phyloP scores from a whole-genome alignment of 108 stramenopile genomes.

The Cafeteria roenbergensis region DNA sequence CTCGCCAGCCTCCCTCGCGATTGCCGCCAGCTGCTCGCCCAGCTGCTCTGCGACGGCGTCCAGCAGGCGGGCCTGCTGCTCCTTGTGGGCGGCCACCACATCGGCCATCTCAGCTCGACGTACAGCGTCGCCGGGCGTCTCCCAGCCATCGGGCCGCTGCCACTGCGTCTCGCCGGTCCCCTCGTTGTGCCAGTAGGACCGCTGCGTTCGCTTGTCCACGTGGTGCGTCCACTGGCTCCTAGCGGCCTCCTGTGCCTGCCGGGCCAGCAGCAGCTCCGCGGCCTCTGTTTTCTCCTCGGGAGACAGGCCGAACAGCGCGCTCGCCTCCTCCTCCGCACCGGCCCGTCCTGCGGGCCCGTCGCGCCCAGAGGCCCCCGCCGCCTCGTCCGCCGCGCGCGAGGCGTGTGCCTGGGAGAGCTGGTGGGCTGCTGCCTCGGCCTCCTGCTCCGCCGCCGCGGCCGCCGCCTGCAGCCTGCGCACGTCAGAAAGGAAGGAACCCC shows the following conservation, averaged over 20 bases:
- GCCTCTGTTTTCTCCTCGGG: no score
- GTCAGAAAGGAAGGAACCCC: no score
- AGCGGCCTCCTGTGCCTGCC: not conserved
- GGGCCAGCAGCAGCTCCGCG: not conserved
- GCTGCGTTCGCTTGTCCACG: not conserved
- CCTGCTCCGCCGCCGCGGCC: no score
- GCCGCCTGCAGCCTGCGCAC: no score
- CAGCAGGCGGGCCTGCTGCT: not conserved
- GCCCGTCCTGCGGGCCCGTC: no score
- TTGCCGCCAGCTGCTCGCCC: not conserved
- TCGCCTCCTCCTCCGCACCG: no score
- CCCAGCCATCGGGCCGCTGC: not conserved
- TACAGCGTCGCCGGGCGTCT: not conserved
- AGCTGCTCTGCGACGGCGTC: not conserved
- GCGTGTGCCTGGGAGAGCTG: no score
- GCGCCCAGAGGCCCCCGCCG: no score
- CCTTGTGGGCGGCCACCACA: not conserved
- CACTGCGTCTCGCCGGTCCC: not conserved
- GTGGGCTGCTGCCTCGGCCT: no score
- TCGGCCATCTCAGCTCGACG: not conserved
- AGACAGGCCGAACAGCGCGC: no score
- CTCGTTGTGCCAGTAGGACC: not conserved
- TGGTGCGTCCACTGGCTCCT: not conserved
- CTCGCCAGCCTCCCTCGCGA: not conserved
- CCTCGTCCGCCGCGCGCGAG: no score